These are phyloP conservation scores for Dictyostelium firmibasis DNA, from an alignment of 78 protist species.

Conservation along the genomic window DNA sequence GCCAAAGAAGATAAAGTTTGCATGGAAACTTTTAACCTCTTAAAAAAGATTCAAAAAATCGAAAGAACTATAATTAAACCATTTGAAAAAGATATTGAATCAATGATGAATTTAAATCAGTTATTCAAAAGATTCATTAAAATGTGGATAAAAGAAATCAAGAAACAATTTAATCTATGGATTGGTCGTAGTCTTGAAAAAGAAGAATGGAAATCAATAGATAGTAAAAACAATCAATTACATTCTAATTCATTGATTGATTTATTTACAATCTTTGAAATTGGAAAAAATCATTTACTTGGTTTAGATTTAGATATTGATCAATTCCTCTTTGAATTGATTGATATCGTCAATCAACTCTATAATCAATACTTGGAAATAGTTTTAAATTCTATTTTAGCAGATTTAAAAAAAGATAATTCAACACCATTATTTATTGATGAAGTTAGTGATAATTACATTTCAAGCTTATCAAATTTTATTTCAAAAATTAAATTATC, in stretches of 20 bases:
- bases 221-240: conserved; percentile 31
- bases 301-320: background rate
- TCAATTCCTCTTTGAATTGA: background rate
- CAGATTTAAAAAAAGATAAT: background rate
- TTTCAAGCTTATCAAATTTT: background rate
- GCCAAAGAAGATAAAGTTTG: conserved; percentile 6
- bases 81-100: background rate
- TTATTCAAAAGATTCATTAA: background rate
- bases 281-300: conserved; percentile 61
- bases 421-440: background rate
- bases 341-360: background rate
- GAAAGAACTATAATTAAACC: background rate
- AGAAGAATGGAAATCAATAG: conserved; percentile 39
- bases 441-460: background rate
- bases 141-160: conserved; percentile 23
- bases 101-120: conserved; percentile 6
- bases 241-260: conserved; percentile 33
- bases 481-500: background rate
- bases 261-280: conserved; percentile 53
- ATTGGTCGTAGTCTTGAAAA: background rate
- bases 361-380: conserved; percentile 20
- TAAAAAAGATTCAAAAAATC: conserved; percentile 51
- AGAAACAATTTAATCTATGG: conserved; percentile 31
- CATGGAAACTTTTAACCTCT: conserved; percentile 22
- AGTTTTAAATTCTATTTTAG: background rate